Percentiles rank a stretch among this genome's conserved stretches.
Conservation (phyloP, 768 basidiomycete species). For the Favolaschia claudopus region DNA sequence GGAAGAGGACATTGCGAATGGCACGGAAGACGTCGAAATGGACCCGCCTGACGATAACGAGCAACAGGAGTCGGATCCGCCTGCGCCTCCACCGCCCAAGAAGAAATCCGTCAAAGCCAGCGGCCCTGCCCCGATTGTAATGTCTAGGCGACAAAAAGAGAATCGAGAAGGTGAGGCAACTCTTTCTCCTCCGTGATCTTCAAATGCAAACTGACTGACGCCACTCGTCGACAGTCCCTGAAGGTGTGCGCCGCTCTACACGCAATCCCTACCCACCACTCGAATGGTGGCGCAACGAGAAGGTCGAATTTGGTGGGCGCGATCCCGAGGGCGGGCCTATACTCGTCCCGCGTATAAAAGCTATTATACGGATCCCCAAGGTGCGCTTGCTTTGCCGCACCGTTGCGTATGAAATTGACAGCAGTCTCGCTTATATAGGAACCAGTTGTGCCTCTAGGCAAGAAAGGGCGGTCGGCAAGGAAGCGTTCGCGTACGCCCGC, state of each 20-base stretch:
- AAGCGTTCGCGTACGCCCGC: slow-evolving; percentile 29
- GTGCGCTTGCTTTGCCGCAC: too few relatives aligned
- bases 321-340: slow-evolving; percentile 49
- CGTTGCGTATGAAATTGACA: too few relatives aligned
- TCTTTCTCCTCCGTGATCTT: neutral
- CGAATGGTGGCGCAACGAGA: slow-evolving; percentile 94
- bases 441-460: slow-evolving; percentile 22
- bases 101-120: slow-evolving; percentile 40
- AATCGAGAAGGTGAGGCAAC: slow-evolving; percentile 43
- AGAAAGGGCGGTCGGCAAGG: slow-evolving; percentile 43
- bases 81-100: slow-evolving; percentile 37
- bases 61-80: slow-evolving; percentile 34
- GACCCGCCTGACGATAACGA: slow-evolving; percentile 42
- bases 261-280: slow-evolving; percentile 78
- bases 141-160: slow-evolving; percentile 44
- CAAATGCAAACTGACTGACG: neutral
- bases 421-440: too few relatives aligned
- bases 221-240: slow-evolving; percentile 34
- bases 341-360: slow-evolving; percentile 74
- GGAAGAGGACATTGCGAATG: slow-evolving; percentile 53
- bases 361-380: slow-evolving; percentile 63
- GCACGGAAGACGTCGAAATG: slow-evolving; percentile 34
- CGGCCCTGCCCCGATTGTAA: neutral
- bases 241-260: slow-evolving; percentile 73
- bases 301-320: slow-evolving; percentile 77